Percentiles rank a stretch among this genome's conserved stretches.
Evolutionary conservation across 768 basidiomycete genomes (phyloP).

Genomic region (Mycena epipterygia): DNA sequence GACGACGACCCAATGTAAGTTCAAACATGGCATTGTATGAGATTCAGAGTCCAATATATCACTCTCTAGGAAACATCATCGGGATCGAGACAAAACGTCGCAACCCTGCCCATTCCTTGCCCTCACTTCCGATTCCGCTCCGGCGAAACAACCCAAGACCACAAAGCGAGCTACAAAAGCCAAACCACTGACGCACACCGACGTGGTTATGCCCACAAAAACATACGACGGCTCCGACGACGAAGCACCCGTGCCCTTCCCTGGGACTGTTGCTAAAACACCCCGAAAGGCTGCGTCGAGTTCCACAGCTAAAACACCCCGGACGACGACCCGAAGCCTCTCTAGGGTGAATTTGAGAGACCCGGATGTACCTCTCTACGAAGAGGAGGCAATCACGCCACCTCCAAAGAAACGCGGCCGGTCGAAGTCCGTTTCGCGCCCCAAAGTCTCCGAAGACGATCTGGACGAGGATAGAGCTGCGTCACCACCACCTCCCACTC

Average conservation of each 20-base stretch:
- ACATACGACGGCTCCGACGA: constrained; percentile 55
- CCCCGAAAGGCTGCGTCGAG: constrained; percentile 37
- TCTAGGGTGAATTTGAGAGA: constrained; percentile 39
- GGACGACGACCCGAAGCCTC: constrained; percentile 37
- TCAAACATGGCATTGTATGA: constrained; percentile 4
- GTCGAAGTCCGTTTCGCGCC: constrained; percentile 45
- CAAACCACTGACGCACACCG: constrained; percentile 45
- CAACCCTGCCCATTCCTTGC: constrained; percentile 58
- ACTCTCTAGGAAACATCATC: constrained; percentile 76
- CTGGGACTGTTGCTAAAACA: constrained; percentile 35
- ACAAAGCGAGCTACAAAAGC: constrained; percentile 47
- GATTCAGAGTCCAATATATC: constrained; percentile 24
- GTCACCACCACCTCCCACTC: constrained; percentile 30
- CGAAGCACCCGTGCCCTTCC: constrained; percentile 38
- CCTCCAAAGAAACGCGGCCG: constrained; percentile 41
- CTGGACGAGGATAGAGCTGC: constrained; percentile 27
- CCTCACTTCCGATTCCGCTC: constrained; percentile 40
- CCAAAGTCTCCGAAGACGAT: constrained; percentile 18
- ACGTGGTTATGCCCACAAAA: constrained; percentile 55
- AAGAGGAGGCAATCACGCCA: constrained; percentile 39
- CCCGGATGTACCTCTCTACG: constrained; percentile 36
- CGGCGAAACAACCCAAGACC: constrained; percentile 44
- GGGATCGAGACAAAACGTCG: constrained; percentile 69
- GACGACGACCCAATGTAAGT: constrained; percentile 90
- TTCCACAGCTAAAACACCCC: constrained; percentile 41